Conservation (phyloP, 2,329 filamentous ascomycete genomes). For the Fusarium circinatum region DNA sequence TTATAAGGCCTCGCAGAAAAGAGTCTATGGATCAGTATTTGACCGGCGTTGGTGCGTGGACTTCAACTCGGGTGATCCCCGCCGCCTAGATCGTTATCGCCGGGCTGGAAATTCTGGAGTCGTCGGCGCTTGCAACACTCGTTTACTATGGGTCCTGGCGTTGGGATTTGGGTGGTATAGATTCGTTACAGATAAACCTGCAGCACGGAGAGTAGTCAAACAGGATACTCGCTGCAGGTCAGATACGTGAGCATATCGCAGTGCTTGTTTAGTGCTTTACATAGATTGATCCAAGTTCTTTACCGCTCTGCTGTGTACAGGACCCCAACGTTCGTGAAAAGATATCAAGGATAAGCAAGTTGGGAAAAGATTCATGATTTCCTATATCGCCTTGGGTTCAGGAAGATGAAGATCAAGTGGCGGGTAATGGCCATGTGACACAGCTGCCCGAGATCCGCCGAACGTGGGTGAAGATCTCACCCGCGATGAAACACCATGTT, state of each 20-base stretch:
- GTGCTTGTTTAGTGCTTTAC: not conserved
- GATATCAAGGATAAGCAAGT: accelerated
- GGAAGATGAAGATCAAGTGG: not conserved
- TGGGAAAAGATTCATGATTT: too few species aligned
- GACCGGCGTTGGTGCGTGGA: not conserved
- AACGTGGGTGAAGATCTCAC: not conserved
- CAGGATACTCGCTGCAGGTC: not conserved
- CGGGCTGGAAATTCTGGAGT: too few species aligned
- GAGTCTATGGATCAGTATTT: not conserved
- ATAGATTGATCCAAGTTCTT: not conserved
- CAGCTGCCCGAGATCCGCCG: not conserved
- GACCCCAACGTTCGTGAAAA: accelerated
- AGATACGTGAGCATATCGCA: not conserved
- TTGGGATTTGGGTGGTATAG: not conserved
- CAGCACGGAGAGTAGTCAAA: not conserved
- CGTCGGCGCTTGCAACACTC: not conserved
- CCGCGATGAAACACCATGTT: not conserved
- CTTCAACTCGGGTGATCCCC: accelerated
- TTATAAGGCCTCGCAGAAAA: not conserved
- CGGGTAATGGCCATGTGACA: not conserved
- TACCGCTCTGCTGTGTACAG: accelerated
- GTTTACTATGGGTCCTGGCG: not conserved
- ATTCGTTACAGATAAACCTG: not conserved
- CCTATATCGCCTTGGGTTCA: accelerated
- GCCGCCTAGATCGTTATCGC: not conserved